Percentiles rank a stretch among this genome's conserved stretches.
Conservation (phyloP, 2,329 filamentous ascomycete genomes). For the Fusarium cyanostomum region DNA sequence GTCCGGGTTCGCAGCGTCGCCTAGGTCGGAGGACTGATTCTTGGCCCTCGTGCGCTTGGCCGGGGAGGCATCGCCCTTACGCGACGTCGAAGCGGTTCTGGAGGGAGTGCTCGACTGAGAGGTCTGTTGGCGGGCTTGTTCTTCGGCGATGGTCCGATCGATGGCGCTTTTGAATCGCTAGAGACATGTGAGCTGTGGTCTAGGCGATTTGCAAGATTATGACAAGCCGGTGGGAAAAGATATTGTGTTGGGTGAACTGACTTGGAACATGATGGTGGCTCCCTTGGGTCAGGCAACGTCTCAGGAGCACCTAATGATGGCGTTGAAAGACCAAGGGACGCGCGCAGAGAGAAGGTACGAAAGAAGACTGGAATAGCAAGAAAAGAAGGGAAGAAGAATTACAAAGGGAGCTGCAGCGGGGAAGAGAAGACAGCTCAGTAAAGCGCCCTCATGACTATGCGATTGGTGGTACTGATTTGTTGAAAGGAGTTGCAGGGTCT, state of each 20-base stretch:
- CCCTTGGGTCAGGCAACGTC: slow-evolving; percentile 33
- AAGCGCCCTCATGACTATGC: slow-evolving; percentile 25
- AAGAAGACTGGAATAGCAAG: not conserved
- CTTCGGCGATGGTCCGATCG: slow-evolving; percentile 88
- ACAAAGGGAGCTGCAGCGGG: not conserved
- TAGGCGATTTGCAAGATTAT: not conserved
- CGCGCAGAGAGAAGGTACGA: slow-evolving; percentile 9
- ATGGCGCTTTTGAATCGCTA: slow-evolving; percentile 86
- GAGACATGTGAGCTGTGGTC: slow-evolving; percentile 1
- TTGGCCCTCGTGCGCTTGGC: slow-evolving; percentile 50
- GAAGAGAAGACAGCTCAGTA: slow-evolving; percentile 17
- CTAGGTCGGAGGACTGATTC: slow-evolving; percentile 50
- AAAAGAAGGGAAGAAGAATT: slow-evolving; percentile 8
- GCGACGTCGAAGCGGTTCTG: slow-evolving; percentile 51
- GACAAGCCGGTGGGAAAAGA: not conserved
- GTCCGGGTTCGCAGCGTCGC: slow-evolving; percentile 70
- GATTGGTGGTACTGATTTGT: slow-evolving; percentile 19
- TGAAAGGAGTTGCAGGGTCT: slow-evolving; percentile 38
- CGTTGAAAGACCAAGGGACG: slow-evolving; percentile 27
- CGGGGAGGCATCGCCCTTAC: slow-evolving; percentile 51
- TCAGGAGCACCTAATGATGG: slow-evolving; percentile 6
- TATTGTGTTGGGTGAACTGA: slow-evolving; percentile 28
- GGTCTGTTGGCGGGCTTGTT: slow-evolving; percentile 81
- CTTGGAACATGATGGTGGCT: slow-evolving; percentile 46
- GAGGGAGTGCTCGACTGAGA: slow-evolving; percentile 56